Evolutionary conservation across 2,329 filamentous ascomycete species (phyloP).

Genomic region (Diaporthe capsici): DNA sequence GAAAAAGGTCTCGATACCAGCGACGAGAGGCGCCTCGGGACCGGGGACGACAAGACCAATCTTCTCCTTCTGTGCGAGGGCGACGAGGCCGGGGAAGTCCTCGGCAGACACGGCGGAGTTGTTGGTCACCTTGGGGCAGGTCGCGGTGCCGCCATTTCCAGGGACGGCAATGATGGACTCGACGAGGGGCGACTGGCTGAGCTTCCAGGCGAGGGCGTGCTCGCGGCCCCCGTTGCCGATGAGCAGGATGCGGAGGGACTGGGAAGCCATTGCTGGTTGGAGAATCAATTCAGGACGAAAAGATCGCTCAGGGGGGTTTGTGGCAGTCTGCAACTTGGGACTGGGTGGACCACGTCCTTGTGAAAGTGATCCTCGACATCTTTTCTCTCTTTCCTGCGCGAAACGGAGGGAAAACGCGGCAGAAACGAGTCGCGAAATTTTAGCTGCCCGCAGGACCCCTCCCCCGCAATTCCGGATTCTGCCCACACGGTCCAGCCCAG

Average conservation of each 20-base stretch:
- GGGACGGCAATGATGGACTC: slow-evolving; percentile 79
- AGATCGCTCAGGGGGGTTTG: slow-evolving; percentile 1
- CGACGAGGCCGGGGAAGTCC: slow-evolving; percentile 83
- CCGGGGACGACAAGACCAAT: slow-evolving; percentile 91
- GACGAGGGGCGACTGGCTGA: slow-evolving; percentile 84
- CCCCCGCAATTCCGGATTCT: slow-evolving; percentile 39
- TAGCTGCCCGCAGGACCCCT: slow-evolving; percentile 40
- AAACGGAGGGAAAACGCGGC: slow-evolving; percentile 18
- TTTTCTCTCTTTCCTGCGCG: slow-evolving; percentile 26
- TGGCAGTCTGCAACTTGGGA: slow-evolving; percentile 30
- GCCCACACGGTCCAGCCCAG: slow-evolving; percentile 9
- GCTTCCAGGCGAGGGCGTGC: slow-evolving; percentile 94
- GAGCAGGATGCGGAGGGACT: slow-evolving; percentile 79
- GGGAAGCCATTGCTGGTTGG: slow-evolving; percentile 36
- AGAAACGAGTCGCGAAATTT: slow-evolving; percentile 38
- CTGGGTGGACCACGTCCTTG: slow-evolving; percentile 32
- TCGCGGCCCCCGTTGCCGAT: slow-evolving; percentile 96
- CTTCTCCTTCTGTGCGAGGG: slow-evolving; percentile 78
- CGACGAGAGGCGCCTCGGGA: slow-evolving; percentile 93
- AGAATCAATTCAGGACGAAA: slow-evolving; percentile 14
- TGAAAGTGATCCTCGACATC: slow-evolving; percentile 38
- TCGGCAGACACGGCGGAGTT: slow-evolving; percentile 76
- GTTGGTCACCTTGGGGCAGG: slow-evolving; percentile 80
- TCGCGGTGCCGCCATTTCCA: slow-evolving; percentile 90
- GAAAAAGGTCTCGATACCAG: slow-evolving; percentile 90